Evolutionary conservation across 176 grass and related monocot genomes (phyloP).

Genomic region (Lolium perenne): DNA sequence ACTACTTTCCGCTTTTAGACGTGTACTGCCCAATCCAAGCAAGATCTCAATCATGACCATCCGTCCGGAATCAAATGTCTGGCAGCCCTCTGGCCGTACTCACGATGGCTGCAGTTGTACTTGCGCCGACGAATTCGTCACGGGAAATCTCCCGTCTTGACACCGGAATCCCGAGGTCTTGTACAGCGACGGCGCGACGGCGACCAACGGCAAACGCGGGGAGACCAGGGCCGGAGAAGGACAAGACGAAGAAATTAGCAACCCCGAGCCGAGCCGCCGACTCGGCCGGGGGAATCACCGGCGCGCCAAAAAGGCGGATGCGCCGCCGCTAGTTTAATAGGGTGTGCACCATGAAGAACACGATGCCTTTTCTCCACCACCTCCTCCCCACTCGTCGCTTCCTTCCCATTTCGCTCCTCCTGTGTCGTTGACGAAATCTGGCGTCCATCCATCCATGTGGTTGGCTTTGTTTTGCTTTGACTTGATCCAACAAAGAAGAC

Average conservation of each 20-base stretch:
- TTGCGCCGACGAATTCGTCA: neutral
- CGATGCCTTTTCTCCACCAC: neutral
- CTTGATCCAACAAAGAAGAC: constrained; percentile 57
- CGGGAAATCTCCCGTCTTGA: neutral
- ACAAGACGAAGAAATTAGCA: neutral
- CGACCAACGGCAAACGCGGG: neutral
- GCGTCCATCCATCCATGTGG: constrained; percentile 51
- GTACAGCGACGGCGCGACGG: constrained; percentile 38
- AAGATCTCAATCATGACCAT: neutral
- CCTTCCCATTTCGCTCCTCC: constrained; percentile 7
- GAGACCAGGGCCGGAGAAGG: neutral
- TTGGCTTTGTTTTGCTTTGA: constrained; percentile 19
- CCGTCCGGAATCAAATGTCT: neutral
- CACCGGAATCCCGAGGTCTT: constrained; percentile 2
- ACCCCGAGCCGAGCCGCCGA: constrained; percentile 17
- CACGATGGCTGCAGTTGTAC: neutral
- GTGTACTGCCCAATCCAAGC: neutral
- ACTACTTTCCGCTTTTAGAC: neutral
- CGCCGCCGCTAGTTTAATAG: neutral
- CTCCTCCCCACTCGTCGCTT: neutral
- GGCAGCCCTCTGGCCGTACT: neutral
- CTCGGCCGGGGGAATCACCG: neutral
- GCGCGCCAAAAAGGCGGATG: neutral
- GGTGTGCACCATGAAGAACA: neutral
- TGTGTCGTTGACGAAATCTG: constrained; percentile 41